A percentile compares a stretch with the other conserved stretches of the same genome.
phyloP scores from a whole-genome alignment of 352 stramenopile species.

The Phytophthora capsici region DNA sequence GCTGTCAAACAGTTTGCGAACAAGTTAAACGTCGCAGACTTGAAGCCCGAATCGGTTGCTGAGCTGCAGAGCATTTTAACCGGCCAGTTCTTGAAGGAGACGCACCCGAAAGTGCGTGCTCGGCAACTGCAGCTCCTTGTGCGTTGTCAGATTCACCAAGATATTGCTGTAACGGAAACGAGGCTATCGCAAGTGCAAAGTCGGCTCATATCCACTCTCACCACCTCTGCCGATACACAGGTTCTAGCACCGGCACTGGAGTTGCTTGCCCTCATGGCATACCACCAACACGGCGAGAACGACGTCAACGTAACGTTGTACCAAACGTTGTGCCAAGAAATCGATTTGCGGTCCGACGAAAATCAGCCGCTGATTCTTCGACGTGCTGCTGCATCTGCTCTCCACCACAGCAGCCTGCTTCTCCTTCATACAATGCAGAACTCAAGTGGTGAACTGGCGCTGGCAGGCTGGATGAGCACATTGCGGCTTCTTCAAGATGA shows the following conservation, averaged over 20 bases:
- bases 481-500: conserved; percentile 79
- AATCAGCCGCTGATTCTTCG: conserved; percentile 68
- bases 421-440: conserved; percentile 18
- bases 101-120: conserved; percentile 68
- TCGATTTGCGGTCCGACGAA: conserved; percentile 53
- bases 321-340: conserved; percentile 45
- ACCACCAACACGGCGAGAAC: conserved; percentile 18
- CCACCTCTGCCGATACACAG: conserved; percentile 53
- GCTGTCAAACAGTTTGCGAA: conserved; percentile 62
- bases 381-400: conserved; percentile 55
- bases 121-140: conserved; percentile 65
- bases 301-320: conserved; percentile 14
- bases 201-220: conserved; percentile 37
- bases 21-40: conserved; percentile 15
- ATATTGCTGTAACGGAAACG: conserved; percentile 12
- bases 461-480: conserved; percentile 65
- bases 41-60: conserved; percentile 15
- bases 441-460: conserved; percentile 28
- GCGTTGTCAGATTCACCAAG: conserved; percentile 36
- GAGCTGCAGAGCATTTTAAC: conserved; percentile 50
- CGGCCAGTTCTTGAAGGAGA: conserved; percentile 60
- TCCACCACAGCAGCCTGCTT: conserved; percentile 59
- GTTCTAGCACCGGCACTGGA: conserved; percentile 62
- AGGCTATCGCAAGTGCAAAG: conserved; percentile 27
- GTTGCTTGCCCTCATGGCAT: conserved; percentile 57